Conservation (phyloP, 768 basidiomycete genomes). For the Leucogyrophana mollusca region DNA sequence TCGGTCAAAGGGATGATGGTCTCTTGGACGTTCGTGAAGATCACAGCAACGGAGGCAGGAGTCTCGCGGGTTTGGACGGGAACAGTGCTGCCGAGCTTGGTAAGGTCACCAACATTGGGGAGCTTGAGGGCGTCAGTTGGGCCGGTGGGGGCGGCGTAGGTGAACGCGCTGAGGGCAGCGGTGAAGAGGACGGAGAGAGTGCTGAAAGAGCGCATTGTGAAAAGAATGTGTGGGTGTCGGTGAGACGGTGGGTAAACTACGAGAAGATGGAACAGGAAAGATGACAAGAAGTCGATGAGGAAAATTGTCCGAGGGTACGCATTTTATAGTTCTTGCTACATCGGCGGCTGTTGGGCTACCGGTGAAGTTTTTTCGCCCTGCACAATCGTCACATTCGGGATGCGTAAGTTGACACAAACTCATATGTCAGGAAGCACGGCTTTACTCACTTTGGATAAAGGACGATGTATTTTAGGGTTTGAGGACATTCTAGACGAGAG, state of each 20-base stretch:
- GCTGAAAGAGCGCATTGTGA: conserved; percentile 36
- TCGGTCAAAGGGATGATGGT: conserved; percentile 14
- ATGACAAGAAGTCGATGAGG: conserved; percentile 18
- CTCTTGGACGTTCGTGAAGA: conserved; percentile 19
- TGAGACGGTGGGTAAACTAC: conserved; percentile 17
- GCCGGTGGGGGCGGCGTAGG: conserved; percentile 19
- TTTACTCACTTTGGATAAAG: conserved; percentile 10
- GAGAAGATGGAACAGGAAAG: conserved; percentile 5
- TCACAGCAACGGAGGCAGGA: conserved; percentile 19
- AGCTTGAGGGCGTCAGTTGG: not conserved
- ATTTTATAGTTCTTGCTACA: conserved; percentile 15
- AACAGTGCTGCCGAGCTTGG: no score
- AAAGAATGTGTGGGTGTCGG: conserved; percentile 30
- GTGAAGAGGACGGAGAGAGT: conserved; percentile 20
- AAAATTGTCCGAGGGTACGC: not conserved
- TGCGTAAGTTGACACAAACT: no score
- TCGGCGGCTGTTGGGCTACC: not conserved
- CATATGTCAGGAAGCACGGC: not conserved
- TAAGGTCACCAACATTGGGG: not conserved
- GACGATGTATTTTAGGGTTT: conserved; percentile 1
- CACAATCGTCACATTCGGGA: no score
- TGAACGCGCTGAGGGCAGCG: conserved; percentile 28
- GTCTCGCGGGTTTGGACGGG: not conserved
- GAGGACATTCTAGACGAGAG: conserved; percentile 2
- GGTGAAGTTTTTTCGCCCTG: not conserved